Base-by-base conservation (phyloP, 2,329 filamentous ascomycete species). In the Fusarium algeriense region DNA sequence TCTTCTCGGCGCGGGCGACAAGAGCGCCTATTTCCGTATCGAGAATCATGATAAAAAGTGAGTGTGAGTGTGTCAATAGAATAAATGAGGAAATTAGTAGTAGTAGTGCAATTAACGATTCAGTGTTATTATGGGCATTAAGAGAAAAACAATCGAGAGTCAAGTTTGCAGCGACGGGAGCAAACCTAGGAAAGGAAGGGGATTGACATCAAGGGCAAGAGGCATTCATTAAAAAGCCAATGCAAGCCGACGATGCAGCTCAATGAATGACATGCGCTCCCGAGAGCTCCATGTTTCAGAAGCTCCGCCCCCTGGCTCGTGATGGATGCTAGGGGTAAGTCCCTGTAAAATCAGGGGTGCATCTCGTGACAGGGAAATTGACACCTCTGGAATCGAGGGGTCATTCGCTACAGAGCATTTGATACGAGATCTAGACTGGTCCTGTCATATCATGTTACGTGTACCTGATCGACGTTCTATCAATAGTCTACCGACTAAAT, bases 241-340 rank as follows among this genome's bases (percentile, higher is more conserved):
- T 55, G 65, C 38, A 44, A 54, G 45, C 38, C 26, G 48, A 41
- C 15, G 48, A 40, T 54, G 32, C 19, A 14, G 19, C 2, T 35
- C 8, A 60, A 23, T 63, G n/a, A 55, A 40, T 44, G 34, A 45
- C 60, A 45, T 62, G n/a, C 20, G 26, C 49, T 55, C n/a, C 41
- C 32, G 46, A 61, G 53, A 46, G 37, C 60, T 69, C 53, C 62
- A 75, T 75, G 73, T 75, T 75, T 74, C 73, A 73, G 70, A 71
- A 26, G 60, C 55, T 73, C 60, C 62, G 64, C 68, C 69, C 58
- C 70, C 52, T 55, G 43, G 62, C 54, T 48, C 35, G 48, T 54
- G 50, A 62, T 44, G 55, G 30, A 23, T 43, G 20, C 35, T 30
- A 19, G 44, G 37, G 28, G 30, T 11, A 30, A 30, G 30, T 48